These are phyloP conservation scores for Capsella rubella DNA, from an alignment of 441 rosid species.

Conservation along the genomic window DNA sequence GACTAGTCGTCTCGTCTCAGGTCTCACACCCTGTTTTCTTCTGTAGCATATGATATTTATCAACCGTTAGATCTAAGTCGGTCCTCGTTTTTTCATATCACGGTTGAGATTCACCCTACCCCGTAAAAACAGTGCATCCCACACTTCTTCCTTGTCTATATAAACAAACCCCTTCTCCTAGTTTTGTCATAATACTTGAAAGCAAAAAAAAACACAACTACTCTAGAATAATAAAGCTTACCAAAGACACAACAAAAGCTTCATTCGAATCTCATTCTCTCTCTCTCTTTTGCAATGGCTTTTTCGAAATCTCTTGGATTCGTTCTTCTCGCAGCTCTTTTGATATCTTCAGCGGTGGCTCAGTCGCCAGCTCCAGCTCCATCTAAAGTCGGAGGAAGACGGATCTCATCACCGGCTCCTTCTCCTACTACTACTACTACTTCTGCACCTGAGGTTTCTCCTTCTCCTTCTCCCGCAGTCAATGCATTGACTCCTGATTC, in stretches of 20 bases:
- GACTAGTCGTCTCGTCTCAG: not conserved
- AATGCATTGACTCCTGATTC: slow-evolving; percentile 38
- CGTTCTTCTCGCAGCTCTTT: slow-evolving; percentile 37
- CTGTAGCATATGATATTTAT: slow-evolving; percentile 3
- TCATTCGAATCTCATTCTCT: slow-evolving; percentile 8
- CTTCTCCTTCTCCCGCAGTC: slow-evolving; percentile 36
- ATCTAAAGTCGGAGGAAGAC: slow-evolving; percentile 35
- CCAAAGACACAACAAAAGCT: not conserved
- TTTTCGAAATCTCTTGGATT: slow-evolving; percentile 41
- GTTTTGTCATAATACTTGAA: not conserved
- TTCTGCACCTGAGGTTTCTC: slow-evolving; percentile 18
- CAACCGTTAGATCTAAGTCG: slow-evolving; percentile 33
- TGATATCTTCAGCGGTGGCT: slow-evolving; percentile 46
- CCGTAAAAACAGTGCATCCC: not conserved
- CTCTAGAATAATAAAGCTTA: no score
- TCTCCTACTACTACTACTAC: slow-evolving; percentile 41
- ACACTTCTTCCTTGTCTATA: slow-evolving; percentile 10
- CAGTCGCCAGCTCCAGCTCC: slow-evolving; percentile 59
- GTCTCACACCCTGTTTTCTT: not conserved
- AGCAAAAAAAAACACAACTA: not conserved
- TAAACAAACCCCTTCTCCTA: slow-evolving; percentile 4
- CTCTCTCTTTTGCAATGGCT: slow-evolving; percentile 1
- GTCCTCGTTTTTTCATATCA: not conserved
- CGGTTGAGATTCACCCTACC: slow-evolving; percentile 7
- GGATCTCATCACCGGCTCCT: slow-evolving; percentile 36